Evolutionary conservation across 2,329 filamentous ascomycete species (phyloP).

Genomic region (Fusarium sp.): DNA sequence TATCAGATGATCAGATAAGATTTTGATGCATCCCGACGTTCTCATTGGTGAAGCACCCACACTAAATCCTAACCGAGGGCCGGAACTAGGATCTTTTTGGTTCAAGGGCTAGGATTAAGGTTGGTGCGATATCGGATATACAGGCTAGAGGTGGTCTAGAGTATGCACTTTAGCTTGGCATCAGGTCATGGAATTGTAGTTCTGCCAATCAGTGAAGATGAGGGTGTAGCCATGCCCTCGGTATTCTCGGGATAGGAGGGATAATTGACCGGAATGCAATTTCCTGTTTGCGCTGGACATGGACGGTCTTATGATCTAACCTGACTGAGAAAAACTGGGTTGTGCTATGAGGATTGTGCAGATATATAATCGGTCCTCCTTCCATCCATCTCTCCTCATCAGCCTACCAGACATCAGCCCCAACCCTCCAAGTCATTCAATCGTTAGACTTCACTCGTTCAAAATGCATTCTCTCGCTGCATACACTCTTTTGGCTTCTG

Average conservation of each 20-base stretch:
- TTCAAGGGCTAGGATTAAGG: neutral
- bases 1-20: conserved; percentile 48
- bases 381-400: neutral
- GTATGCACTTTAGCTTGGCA: conserved; percentile 26
- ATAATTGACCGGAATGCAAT: neutral
- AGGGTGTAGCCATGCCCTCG: neutral
- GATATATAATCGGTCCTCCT: conserved; percentile 14
- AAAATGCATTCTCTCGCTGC: conserved; percentile 33
- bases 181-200: conserved; percentile 14
- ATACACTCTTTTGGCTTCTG: conserved; percentile 39
- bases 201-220: neutral
- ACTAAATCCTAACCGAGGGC: neutral
- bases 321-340: neutral
- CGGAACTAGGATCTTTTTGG: neutral
- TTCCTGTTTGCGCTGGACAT: neutral
- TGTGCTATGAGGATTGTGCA: neutral
- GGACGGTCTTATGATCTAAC: neutral
- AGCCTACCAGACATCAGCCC: neutral
- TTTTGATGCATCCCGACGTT: conserved; percentile 28
- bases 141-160: neutral
- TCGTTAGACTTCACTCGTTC: neutral
- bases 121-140: conserved; percentile 26
- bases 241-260: neutral
- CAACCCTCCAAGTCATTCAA: neutral
- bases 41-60: conserved; percentile 5